Evolutionary conservation across 2,329 filamentous ascomycete species (phyloP).

Genomic region (Beauveria scarabaeidicola): DNA sequence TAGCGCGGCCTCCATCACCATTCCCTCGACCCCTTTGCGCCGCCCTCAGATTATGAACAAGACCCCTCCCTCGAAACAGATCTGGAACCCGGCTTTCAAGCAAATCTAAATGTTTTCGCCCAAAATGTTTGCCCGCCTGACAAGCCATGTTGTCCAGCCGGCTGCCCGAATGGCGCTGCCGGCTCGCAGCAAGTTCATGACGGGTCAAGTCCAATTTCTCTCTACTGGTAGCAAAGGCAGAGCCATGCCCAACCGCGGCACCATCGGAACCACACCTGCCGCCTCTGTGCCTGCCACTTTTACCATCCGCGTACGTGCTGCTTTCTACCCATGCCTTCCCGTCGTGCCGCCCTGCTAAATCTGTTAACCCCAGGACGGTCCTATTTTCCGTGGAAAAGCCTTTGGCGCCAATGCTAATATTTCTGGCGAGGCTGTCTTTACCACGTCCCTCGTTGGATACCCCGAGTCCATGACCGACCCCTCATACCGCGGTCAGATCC

Average conservation of each 20-base stretch:
- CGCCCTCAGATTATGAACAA: slow-evolving; percentile 12
- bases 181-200: slow-evolving; percentile 28
- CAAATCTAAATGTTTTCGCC: slow-evolving; percentile 12
- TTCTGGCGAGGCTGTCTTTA: slow-evolving; percentile 97
- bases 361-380: slow-evolving; percentile 59
- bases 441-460: slow-evolving; percentile 94
- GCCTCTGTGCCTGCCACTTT: slow-evolving; percentile 63
- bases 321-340: background rate
- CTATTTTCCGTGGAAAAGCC: slow-evolving; percentile 90
- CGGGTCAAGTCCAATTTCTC: slow-evolving; percentile 29
- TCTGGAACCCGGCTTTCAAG: slow-evolving; percentile 12
- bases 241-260: slow-evolving; percentile 50
- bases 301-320: slow-evolving; percentile 68
- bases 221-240: slow-evolving; percentile 56
- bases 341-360: slow-evolving; percentile 13
- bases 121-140: slow-evolving; percentile 54
- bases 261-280: slow-evolving; percentile 55
- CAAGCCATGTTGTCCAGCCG: slow-evolving; percentile 44
- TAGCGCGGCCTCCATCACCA: slow-evolving; percentile 4
- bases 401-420: slow-evolving; percentile 96
- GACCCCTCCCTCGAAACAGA: slow-evolving; percentile 11
- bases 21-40: slow-evolving; percentile 6
- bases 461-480: slow-evolving; percentile 90
- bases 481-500: slow-evolving; percentile 86
- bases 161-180: slow-evolving; percentile 36